Evolutionary conservation across 2,329 filamentous ascomycete species (phyloP).

Genomic region (Talaromyces sp.): DNA sequence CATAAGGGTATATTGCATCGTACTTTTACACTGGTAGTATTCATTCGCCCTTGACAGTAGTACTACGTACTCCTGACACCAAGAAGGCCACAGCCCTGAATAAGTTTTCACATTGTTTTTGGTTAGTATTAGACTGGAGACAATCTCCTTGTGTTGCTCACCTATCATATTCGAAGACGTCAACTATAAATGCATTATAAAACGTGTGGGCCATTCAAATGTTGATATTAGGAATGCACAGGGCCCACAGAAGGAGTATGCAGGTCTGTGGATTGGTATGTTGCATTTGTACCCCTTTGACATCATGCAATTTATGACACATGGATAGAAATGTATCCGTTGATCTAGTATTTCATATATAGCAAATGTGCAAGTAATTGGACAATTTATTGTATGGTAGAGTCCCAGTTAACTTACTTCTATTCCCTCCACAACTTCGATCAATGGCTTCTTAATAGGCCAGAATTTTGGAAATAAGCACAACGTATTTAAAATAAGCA

Average conservation of each 20-base stretch:
- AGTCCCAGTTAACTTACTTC: not conserved
- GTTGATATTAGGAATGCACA: not conserved
- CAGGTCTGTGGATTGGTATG: not conserved
- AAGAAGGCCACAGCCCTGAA: not conserved
- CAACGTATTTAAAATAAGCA: too few relatives aligned
- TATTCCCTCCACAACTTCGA: not conserved
- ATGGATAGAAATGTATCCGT: not conserved
- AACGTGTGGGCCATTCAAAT: not conserved
- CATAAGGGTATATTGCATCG: too few relatives aligned
- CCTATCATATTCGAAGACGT: not conserved
- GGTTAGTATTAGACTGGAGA: not conserved
- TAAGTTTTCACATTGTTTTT: not conserved
- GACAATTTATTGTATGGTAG: not conserved
- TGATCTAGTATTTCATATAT: not conserved
- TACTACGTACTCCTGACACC: too few relatives aligned
- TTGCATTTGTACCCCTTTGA: not conserved
- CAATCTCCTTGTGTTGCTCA: not conserved
- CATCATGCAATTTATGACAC: not conserved
- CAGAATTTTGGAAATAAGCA: not conserved
- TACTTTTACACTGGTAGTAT: too few relatives aligned
- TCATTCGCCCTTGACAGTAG: not conserved
- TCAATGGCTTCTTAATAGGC: not conserved
- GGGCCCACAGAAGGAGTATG: not conserved
- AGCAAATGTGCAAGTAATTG: not conserved
- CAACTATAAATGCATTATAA: not conserved